Percentiles rank a stretch among this genome's conserved stretches.
Evolutionary conservation across 805 yeast species (phyloP).

Genomic region (Candida montana): DNA sequence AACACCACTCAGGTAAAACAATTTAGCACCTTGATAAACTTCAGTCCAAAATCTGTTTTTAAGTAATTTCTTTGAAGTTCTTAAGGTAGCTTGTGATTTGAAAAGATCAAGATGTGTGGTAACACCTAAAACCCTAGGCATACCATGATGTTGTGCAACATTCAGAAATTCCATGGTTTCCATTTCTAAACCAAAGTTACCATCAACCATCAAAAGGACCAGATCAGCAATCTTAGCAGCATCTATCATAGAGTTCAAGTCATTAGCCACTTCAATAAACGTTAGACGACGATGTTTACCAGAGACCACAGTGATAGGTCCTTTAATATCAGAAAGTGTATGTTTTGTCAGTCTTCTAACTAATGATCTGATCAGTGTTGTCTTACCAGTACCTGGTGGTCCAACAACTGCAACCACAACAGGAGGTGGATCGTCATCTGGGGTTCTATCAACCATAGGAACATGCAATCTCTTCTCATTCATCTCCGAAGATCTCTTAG

Average conservation of each 20-base stretch:
- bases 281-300: constrained; percentile 92
- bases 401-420: constrained; percentile 95
- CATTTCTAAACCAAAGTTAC: constrained; percentile 98
- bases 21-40: constrained; percentile 95
- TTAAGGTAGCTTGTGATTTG: constrained; percentile 80
- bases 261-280: constrained; percentile 88
- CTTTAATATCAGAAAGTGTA: constrained; percentile 78
- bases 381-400: constrained; percentile 98
- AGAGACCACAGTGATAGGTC: constrained; percentile 94
- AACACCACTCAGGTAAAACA: constrained; percentile 91
- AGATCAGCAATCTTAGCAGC: constrained; percentile 93
- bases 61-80: constrained; percentile 86
- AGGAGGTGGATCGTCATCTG: constrained; percentile 97
- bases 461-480: constrained; percentile 85
- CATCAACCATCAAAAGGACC: constrained; percentile 85
- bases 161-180: constrained; percentile 98
- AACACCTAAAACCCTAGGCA: constrained; percentile 94
- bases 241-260: constrained; percentile 92
- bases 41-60: constrained; percentile 98
- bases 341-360: constrained; percentile 87
- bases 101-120: constrained; percentile 94
- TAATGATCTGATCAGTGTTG: constrained; percentile 85
- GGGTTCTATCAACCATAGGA: constrained; percentile 96
- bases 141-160: constrained; percentile 96
- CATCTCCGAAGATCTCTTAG: constrained; percentile 76